Evolutionary conservation across 106 monocot genomes (phyloP).

Genomic region (Agapanthus africanus): DNA sequence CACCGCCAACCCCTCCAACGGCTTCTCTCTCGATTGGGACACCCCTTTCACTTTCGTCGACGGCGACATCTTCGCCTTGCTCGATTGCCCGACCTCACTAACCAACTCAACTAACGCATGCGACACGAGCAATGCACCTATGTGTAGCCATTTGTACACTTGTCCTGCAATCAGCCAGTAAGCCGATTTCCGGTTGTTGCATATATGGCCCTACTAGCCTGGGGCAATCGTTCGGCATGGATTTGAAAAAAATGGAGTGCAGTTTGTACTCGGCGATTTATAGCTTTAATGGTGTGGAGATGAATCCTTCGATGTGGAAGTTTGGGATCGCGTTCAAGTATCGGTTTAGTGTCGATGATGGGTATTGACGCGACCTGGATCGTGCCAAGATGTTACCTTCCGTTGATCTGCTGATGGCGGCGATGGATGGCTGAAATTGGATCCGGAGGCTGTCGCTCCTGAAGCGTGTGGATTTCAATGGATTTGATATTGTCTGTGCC

Average conservation of each 20-base stretch:
- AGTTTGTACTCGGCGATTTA: slow-evolving; percentile 16
- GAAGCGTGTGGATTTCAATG: too few relatives aligned
- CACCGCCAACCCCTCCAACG: background rate
- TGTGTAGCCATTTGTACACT: slow-evolving; percentile 24
- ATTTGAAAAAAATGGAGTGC: slow-evolving; percentile 22
- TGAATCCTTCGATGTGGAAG: slow-evolving; percentile 15
- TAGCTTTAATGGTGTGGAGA: slow-evolving; percentile 16
- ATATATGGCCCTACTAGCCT: slow-evolving; percentile 24
- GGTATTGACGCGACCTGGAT: too few relatives aligned
- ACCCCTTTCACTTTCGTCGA: slow-evolving; percentile 1
- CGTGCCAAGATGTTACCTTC: too few relatives aligned
- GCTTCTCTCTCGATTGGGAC: slow-evolving; percentile 4
- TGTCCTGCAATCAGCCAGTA: slow-evolving; percentile 14
- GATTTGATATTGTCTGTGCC: too few relatives aligned
- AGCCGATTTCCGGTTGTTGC: slow-evolving; percentile 23
- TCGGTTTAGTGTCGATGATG: slow-evolving; percentile 32
- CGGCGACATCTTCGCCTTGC: slow-evolving; percentile 2
- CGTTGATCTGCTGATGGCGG: too few relatives aligned
- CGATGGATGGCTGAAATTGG: too few relatives aligned
- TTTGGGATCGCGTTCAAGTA: slow-evolving; percentile 34
- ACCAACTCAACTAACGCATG: slow-evolving; percentile 12
- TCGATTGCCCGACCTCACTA: background rate
- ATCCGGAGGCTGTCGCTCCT: too few relatives aligned
- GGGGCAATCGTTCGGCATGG: slow-evolving; percentile 29
- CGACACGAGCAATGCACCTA: slow-evolving; percentile 16